These are phyloP conservation scores for Pythium dissotocum DNA, from an alignment of 352 stramenopile genomes.

Conservation along the genomic window DNA sequence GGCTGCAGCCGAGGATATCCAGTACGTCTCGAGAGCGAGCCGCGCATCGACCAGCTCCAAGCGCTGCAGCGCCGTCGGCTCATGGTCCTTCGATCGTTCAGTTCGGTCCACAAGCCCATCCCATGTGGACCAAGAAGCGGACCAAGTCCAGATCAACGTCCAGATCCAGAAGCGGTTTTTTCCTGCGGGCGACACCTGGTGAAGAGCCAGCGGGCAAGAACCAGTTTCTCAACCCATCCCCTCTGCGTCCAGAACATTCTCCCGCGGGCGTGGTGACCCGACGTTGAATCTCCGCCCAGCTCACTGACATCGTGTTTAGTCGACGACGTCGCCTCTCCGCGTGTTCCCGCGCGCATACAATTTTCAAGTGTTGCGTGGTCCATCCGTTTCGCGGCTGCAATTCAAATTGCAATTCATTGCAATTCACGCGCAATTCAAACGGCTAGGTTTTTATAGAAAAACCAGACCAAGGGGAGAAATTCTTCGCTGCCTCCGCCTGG, in stretches of 20 bases:
- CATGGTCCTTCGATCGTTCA: slow-evolving; percentile 28
- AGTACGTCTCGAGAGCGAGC: slow-evolving; percentile 2
- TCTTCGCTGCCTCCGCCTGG: slow-evolving; percentile 5
- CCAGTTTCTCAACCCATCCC: slow-evolving; percentile 17
- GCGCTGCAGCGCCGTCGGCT: slow-evolving; percentile 5
- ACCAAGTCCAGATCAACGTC: slow-evolving; percentile 20
- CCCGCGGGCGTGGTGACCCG: slow-evolving; percentile 16
- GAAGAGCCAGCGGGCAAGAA: slow-evolving; percentile 20
- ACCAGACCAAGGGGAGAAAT: slow-evolving; percentile 24
- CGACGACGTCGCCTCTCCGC: slow-evolving; percentile 18
- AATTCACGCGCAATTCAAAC: slow-evolving; percentile 35
- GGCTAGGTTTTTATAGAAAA: slow-evolving; percentile 42
- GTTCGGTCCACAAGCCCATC: slow-evolving; percentile 26
- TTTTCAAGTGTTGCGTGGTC: slow-evolving; percentile 13
- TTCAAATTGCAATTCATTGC: slow-evolving; percentile 34
- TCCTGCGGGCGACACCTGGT: not conserved
- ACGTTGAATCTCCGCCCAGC: slow-evolving; percentile 6
- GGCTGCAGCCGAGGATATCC: not conserved
- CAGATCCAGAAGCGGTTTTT: slow-evolving; percentile 24
- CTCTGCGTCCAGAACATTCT: slow-evolving; percentile 6
- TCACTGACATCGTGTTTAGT: not conserved
- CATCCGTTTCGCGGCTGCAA: slow-evolving; percentile 34
- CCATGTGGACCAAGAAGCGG: slow-evolving; percentile 16
- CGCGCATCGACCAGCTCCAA: not conserved
- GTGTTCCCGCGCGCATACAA: slow-evolving; percentile 13